These are phyloP conservation scores for Melampsora larici-populina DNA, from an alignment of 1,284 basidiomycete genomes.

Conservation along the genomic window DNA sequence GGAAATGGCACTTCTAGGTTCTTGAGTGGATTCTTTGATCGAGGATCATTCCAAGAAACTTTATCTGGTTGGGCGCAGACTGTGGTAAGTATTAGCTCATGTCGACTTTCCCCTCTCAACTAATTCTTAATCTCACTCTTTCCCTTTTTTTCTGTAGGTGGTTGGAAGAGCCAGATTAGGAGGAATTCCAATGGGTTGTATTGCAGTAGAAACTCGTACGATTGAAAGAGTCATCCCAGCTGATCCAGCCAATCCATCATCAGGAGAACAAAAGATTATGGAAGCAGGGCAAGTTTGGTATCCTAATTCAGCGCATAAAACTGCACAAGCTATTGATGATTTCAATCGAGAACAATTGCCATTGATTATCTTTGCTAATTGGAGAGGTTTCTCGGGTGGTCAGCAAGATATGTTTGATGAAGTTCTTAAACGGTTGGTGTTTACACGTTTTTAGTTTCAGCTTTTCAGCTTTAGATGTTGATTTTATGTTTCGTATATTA, in stretches of 20 bases:
- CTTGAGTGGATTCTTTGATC: constrained; percentile 91
- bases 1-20: constrained; percentile 61
- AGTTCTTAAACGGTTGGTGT: constrained; percentile 49
- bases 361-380: constrained; percentile 98
- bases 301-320: constrained; percentile 99
- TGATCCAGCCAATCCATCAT: constrained; percentile 96
- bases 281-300: constrained; percentile 98
- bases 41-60: constrained; percentile 92
- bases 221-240: constrained; percentile 96
- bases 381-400: constrained; percentile 99
- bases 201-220: constrained; percentile 95
- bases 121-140: neutral
- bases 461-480: neutral
- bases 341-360: constrained; percentile 96
- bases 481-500: neutral
- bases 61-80: constrained; percentile 96
- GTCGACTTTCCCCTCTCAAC: neutral
- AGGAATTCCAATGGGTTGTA: constrained; percentile 95
- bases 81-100: constrained; percentile 60
- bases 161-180: constrained; percentile 93
- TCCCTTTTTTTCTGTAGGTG: constrained; percentile 52
- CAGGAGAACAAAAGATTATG: constrained; percentile 96
- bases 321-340: constrained; percentile 97
- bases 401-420: constrained; percentile 84
- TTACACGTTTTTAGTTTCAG: constrained; percentile 9